phyloP scores from a whole-genome alignment of 2,329 filamentous ascomycete genomes.

The Fusarium phyllophilum region DNA sequence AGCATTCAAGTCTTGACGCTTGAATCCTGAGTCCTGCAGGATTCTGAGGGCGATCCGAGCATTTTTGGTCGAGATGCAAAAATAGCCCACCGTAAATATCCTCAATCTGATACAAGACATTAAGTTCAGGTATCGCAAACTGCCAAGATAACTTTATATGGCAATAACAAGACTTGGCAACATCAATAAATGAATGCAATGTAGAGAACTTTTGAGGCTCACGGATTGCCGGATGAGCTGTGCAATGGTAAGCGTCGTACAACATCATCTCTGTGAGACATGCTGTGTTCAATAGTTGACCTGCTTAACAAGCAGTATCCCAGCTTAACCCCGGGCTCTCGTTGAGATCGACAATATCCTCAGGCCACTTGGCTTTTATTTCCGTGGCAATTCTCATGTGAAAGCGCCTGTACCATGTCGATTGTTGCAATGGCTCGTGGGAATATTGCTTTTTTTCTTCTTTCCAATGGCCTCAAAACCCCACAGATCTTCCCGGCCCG shows the following conservation, averaged over 20 bases:
- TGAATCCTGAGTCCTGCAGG: neutral
- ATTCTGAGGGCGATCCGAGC: neutral
- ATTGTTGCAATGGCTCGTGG: neutral
- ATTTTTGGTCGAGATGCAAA: neutral
- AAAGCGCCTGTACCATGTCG: neutral
- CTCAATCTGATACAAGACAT: neutral
- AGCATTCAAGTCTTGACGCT: neutral
- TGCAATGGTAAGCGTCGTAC: slow-evolving; percentile 1
- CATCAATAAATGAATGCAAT: neutral
- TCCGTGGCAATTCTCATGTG: neutral
- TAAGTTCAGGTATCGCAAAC: neutral
- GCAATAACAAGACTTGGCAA: neutral
- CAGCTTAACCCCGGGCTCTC: neutral
- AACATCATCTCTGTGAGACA: slow-evolving; percentile 37
- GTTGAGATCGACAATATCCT: neutral
- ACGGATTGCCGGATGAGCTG: slow-evolving; percentile 8
- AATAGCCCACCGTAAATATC: neutral
- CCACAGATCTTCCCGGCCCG: slow-evolving; percentile 31
- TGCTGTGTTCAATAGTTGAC: slow-evolving; percentile 17
- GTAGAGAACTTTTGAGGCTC: slow-evolving; percentile 14
- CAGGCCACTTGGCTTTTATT: neutral
- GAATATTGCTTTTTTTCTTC: slow-evolving; percentile 16
- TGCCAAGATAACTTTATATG: neutral
- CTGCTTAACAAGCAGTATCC: slow-evolving; percentile 9
- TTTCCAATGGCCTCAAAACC: slow-evolving; percentile 26